Conservation (phyloP, 1,284 basidiomycete species). For the Lentinus polychrous region DNA sequence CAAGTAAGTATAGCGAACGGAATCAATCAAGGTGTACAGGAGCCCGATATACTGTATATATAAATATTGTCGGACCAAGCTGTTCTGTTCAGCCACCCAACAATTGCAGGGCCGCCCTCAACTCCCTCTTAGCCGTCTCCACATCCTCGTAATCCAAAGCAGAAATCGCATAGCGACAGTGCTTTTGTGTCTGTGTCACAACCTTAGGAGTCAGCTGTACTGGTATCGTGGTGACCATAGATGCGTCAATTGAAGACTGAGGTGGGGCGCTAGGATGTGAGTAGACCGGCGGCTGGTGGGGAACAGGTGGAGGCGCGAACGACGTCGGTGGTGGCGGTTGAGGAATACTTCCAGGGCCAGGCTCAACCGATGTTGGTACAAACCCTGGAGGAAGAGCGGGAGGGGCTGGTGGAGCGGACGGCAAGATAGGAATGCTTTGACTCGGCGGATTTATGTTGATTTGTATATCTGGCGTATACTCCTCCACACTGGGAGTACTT, state of each 20-base stretch:
- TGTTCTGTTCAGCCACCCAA: conserved; percentile 43
- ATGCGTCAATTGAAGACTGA: conserved; percentile 7
- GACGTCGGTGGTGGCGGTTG: conserved; percentile 12
- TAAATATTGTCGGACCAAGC: too few relatives aligned
- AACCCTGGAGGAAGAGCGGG: neutral
- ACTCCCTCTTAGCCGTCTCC: conserved; percentile 75
- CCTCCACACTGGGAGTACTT: neutral
- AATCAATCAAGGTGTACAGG: too few relatives aligned
- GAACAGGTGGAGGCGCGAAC: conserved; percentile 11
- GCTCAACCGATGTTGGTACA: conserved; percentile 35
- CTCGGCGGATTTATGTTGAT: neutral
- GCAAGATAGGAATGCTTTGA: neutral
- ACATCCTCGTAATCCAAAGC: conserved; percentile 90
- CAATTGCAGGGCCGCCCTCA: conserved; percentile 65
- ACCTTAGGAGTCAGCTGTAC: conserved; percentile 54
- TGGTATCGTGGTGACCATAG: conserved; percentile 15
- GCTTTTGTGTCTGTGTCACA: conserved; percentile 78
- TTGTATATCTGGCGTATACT: neutral
- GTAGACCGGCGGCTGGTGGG: conserved; percentile 2
- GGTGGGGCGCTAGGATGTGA: conserved; percentile 8
- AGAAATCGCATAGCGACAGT: conserved; percentile 86
- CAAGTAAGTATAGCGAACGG: too few relatives aligned
- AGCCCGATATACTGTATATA: too few relatives aligned
- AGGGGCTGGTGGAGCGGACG: neutral
- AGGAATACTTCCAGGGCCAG: conserved; percentile 33